Evolutionary conservation across 176 grass and related monocot species (phyloP).

Genomic region (Aegilops longissima): DNA sequence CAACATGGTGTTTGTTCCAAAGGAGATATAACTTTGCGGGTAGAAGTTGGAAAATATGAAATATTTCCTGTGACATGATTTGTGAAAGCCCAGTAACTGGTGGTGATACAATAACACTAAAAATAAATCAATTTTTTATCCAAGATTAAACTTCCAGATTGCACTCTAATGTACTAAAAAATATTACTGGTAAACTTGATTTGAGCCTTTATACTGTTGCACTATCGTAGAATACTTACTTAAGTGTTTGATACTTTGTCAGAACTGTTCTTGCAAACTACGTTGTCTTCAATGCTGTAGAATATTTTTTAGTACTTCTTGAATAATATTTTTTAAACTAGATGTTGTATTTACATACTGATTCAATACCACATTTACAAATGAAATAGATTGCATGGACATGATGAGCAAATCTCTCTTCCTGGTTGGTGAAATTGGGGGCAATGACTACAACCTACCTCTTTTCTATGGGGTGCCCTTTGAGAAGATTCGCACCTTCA

Average conservation of each 20-base stretch:
- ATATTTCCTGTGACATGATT: no score
- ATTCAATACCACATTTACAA: not conserved
- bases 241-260: not conserved
- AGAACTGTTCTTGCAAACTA: not conserved
- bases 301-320: not conserved
- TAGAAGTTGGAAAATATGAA: no score
- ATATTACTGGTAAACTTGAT: not conserved
- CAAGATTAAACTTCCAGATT: not conserved
- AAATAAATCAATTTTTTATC: not conserved
- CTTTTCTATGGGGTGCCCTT: conserved; percentile 32
- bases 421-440: conserved; percentile 87
- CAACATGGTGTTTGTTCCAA: no score
- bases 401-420: conserved; percentile 61
- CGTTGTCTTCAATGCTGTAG: not conserved
- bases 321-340: not conserved
- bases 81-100: not conserved
- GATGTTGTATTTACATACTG: not conserved
- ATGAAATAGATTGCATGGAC: conserved; percentile 29
- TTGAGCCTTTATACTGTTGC: not conserved
- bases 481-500: conserved; percentile 64
- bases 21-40: no score
- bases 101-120: not conserved
- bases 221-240: not conserved
- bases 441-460: conserved; percentile 90
- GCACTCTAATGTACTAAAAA: not conserved